Conservation (phyloP, 1,139 yeast species). For the Sugiyamaella neomexicana region DNA sequence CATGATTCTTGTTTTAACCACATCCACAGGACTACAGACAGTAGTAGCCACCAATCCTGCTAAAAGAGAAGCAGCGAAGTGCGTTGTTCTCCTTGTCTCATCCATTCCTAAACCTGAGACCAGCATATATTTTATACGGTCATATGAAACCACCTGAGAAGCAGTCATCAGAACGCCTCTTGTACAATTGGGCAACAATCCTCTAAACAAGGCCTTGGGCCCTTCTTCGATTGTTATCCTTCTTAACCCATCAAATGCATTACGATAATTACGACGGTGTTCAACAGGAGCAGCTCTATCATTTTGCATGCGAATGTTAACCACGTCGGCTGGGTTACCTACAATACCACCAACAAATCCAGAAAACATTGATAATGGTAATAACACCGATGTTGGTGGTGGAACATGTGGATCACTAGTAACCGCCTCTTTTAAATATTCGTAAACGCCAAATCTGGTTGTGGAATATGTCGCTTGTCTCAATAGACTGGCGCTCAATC, state of each 20-base stretch:
- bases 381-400: constrained; percentile 50
- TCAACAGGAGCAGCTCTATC: constrained; percentile 68
- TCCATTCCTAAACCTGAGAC: constrained; percentile 55
- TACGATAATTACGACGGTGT: constrained; percentile 69
- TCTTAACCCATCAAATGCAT: constrained; percentile 74
- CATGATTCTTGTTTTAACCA: constrained; percentile 86
- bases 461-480: constrained; percentile 90
- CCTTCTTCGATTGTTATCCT: constrained; percentile 67
- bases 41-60: constrained; percentile 91
- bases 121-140: constrained; percentile 64
- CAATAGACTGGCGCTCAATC: constrained; percentile 75
- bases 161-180: constrained; percentile 90
- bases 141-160: constrained; percentile 87
- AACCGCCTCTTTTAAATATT: constrained; percentile 58
- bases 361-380: constrained; percentile 79
- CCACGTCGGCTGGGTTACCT: constrained; percentile 87
- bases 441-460: constrained; percentile 82
- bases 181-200: constrained; percentile 72
- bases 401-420: constrained; percentile 38
- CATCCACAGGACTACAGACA: constrained; percentile 90
- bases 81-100: constrained; percentile 65
- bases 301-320: constrained; percentile 89
- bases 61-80: constrained; percentile 70
- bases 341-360: constrained; percentile 83
- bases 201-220: constrained; percentile 61